Evolutionary conservation across 2,329 filamentous ascomycete genomes (phyloP).

Genomic region (Colletotrichum camelliae): DNA sequence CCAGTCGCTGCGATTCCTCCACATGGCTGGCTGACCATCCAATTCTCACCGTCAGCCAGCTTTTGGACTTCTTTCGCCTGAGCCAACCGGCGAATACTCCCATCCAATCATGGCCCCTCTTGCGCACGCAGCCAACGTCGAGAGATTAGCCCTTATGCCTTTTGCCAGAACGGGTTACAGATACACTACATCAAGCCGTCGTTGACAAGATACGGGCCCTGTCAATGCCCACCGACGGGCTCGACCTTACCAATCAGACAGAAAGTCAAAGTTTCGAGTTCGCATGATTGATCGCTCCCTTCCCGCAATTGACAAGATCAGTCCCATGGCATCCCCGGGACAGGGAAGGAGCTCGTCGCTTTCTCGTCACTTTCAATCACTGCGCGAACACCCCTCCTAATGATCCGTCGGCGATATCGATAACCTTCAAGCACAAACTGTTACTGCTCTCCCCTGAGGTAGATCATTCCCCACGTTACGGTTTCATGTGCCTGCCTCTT

Average conservation of each 20-base stretch:
- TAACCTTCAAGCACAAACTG: neutral
- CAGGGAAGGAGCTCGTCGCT: constrained; percentile 5
- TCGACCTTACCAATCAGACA: neutral
- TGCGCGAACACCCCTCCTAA: neutral
- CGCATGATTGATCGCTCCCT: constrained; percentile 14
- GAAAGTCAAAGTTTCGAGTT: constrained; percentile 4
- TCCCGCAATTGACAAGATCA: constrained; percentile 13
- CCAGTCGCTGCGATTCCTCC: neutral
- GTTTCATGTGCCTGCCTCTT: constrained; percentile 11
- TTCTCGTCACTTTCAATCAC: neutral
- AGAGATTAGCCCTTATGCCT: constrained; percentile 1
- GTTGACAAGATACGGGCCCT: neutral
- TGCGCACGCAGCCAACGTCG: neutral
- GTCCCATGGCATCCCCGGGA: neutral
- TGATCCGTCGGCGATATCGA: neutral
- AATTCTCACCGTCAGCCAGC: neutral
- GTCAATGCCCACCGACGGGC: neutral
- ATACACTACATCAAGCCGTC: neutral
- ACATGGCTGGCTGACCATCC: constrained; percentile 11
- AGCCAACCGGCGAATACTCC: neutral
- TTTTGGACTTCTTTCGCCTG: neutral
- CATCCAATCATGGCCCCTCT: neutral
- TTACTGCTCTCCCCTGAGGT: constrained; percentile 8
- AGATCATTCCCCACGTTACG: constrained; percentile 17
- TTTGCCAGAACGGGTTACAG: neutral